phyloP scores from a whole-genome alignment of 257 asterid species.

The Capsicum chinense region DNA sequence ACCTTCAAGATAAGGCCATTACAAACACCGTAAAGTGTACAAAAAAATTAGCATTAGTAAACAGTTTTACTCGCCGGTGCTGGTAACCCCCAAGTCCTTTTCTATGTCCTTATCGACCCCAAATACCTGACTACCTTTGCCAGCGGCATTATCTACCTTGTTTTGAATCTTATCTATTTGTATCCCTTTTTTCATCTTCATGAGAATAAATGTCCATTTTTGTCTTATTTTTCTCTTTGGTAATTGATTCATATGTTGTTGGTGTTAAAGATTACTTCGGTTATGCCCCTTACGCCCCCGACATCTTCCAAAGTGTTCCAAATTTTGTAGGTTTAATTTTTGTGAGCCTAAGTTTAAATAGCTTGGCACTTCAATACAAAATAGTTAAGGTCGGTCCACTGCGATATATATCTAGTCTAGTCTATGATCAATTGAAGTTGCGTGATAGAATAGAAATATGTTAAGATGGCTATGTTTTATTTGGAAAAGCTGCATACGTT shows the following conservation, averaged over 20 bases:
- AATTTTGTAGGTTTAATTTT: background rate
- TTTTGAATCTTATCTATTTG: slow-evolving; percentile 67
- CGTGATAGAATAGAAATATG: background rate
- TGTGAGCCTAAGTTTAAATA: background rate
- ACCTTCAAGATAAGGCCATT: too few relatives aligned
- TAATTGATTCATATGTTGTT: slow-evolving; percentile 71
- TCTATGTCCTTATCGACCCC: slow-evolving; percentile 71
- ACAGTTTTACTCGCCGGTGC: slow-evolving; percentile 49
- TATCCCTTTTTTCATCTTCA: slow-evolving; percentile 85
- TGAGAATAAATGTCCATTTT: slow-evolving; percentile 60
- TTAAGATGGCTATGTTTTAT: background rate
- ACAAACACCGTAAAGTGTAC: too few relatives aligned
- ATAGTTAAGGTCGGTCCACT: background rate
- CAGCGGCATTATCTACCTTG: slow-evolving; percentile 83
- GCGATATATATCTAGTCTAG: background rate
- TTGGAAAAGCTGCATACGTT: background rate
- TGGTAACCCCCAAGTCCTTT: slow-evolving; percentile 73
- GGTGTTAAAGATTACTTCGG: slow-evolving; percentile 76
- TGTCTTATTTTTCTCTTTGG: slow-evolving; percentile 68
- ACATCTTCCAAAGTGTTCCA: slow-evolving; percentile 43
- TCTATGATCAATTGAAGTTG: background rate
- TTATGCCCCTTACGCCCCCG: slow-evolving; percentile 95
- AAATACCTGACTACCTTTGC: slow-evolving; percentile 76
- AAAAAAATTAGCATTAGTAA: too few relatives aligned
- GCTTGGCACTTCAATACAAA: background rate